Base-by-base conservation (phyloP, 163 green algal genomes). In the Smithsoniella earleae region DNA sequence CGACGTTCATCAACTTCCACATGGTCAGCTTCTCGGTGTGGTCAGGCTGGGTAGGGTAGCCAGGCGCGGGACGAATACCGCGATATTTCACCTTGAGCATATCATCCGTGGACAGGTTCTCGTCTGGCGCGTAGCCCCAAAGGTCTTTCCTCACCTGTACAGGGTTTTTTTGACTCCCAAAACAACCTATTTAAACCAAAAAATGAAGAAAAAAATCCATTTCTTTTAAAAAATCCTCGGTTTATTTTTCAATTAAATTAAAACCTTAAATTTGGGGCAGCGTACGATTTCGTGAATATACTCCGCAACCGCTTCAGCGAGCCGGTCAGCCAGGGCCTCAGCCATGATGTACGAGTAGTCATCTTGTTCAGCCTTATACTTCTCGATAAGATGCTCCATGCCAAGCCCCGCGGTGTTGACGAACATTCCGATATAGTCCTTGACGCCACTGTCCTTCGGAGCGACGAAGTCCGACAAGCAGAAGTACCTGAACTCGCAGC, bases 71-170 rank as follows among this genome's bases (percentile, higher is more conserved):
- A 3, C 94, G 89, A 83, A 98, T 98, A 76, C 94, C 94, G 83
- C 91, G 85, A 78, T 98, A 98, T 81, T 97, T 96, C 75, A 98
- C 92, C 85, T 97, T 97, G 25, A 98, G 86, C 80, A 98, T 86
- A 78, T 98, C 93, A 27, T 97, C 91, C 31, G 87, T 77, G 40
- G 45, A 82, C 10, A 98, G 76, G 28, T 77, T 40, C 86, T 97
- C 93, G 36, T 97, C 86, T 3, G 81, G 75, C 20, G 92, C 86
- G 73, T 97, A 98, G 55, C 90, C 93, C 93, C 93, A 98, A 58
- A 90, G 78, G 43, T 97, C 86, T 27, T 89, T 89, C 5, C 93
- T 82, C 38, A 90, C 78, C 46, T 82, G 36, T 22, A 63, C 44
- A 54, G 44, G 20, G 44, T 54, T 20, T 20, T 20, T 54, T 54